These are phyloP conservation scores for Pseudoturritis turrita DNA, from an alignment of 345 rosid genomes.

Conservation along the genomic window DNA sequence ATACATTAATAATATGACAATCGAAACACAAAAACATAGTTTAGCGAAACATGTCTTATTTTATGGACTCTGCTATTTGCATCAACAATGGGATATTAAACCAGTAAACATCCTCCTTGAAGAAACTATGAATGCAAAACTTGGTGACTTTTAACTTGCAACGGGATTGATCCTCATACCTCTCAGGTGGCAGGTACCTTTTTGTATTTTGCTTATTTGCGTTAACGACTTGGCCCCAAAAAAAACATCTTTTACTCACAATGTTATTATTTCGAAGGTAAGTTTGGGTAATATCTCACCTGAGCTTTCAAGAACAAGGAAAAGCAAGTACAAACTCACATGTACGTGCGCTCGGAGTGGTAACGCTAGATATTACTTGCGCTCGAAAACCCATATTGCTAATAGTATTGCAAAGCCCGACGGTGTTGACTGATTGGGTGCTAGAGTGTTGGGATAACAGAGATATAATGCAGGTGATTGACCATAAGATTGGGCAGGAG, in stretches of 20 bases:
- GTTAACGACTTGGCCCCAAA: background rate
- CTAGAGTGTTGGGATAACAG: constrained; percentile 10
- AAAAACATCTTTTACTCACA: background rate
- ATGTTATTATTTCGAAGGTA: constrained; percentile 35
- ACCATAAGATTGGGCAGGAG: background rate
- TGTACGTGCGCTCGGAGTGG: constrained; percentile 48
- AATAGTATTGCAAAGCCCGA: background rate
- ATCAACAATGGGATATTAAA: constrained; percentile 52
- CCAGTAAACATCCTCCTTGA: constrained; percentile 68
- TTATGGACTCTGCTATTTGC: constrained; percentile 37
- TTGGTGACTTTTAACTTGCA: constrained; percentile 78
- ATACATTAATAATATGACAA: too few relatives aligned
- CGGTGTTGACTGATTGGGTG: constrained; percentile 18
- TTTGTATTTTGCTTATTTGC: background rate
- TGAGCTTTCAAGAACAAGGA: constrained; percentile 58
- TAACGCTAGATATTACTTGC: constrained; percentile 53
- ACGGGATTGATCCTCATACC: constrained; percentile 47
- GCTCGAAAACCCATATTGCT: constrained; percentile 27
- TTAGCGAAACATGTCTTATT: too few relatives aligned
- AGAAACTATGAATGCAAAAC: constrained; percentile 43
- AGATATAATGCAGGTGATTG: constrained; percentile 13
- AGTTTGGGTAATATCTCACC: constrained; percentile 74
- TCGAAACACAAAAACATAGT: too few relatives aligned
- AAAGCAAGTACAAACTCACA: constrained; percentile 59
- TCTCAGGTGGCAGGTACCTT: constrained; percentile 37